A percentile compares a stretch with the other conserved stretches of the same genome.
Conservation (phyloP, 2,329 filamentous ascomycete genomes). For the Diaporthe ampelina region DNA sequence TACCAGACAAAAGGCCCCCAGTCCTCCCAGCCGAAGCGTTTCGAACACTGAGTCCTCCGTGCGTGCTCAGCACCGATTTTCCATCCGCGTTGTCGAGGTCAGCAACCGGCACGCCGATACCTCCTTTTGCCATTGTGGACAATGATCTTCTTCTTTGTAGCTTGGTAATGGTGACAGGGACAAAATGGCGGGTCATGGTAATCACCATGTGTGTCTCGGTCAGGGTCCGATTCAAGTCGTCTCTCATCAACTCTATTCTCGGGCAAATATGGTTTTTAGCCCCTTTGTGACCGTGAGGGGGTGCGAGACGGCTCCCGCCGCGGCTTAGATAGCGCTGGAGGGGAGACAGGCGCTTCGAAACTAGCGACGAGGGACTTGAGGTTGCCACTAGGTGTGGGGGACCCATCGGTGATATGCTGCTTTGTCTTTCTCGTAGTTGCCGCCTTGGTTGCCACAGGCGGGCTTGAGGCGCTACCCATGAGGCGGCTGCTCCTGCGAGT, state of each 20-base stretch:
- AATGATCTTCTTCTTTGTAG: not conserved
- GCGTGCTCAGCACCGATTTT: conserved; percentile 19
- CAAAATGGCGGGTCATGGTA: conserved; percentile 3
- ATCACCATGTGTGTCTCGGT: conserved; percentile 26
- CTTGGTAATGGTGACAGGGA: not conserved
- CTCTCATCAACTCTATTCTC: conserved; percentile 11
- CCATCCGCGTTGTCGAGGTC: not conserved
- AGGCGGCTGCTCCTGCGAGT: conserved; percentile 19
- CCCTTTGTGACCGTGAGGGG: conserved; percentile 8
- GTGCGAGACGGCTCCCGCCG: not conserved
- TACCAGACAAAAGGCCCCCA: not conserved
- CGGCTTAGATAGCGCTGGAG: conserved; percentile 19
- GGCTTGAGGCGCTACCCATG: not conserved
- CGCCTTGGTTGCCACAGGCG: not conserved
- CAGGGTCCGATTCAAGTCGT: not conserved
- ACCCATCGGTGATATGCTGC: not conserved
- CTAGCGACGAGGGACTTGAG: conserved; percentile 10
- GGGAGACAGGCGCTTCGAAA: conserved; percentile 39
- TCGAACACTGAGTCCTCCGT: conserved; percentile 8
- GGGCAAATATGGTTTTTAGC: not conserved
- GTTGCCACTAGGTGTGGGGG: conserved; percentile 20
- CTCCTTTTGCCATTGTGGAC: conserved; percentile 18
- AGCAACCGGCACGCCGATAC: conserved; percentile 22
- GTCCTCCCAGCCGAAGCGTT: not conserved
- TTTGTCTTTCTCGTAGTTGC: not conserved